These are phyloP conservation scores for Aspergillus aculeatinus DNA, from an alignment of 2,329 filamentous ascomycete genomes.

Conservation along the genomic window DNA sequence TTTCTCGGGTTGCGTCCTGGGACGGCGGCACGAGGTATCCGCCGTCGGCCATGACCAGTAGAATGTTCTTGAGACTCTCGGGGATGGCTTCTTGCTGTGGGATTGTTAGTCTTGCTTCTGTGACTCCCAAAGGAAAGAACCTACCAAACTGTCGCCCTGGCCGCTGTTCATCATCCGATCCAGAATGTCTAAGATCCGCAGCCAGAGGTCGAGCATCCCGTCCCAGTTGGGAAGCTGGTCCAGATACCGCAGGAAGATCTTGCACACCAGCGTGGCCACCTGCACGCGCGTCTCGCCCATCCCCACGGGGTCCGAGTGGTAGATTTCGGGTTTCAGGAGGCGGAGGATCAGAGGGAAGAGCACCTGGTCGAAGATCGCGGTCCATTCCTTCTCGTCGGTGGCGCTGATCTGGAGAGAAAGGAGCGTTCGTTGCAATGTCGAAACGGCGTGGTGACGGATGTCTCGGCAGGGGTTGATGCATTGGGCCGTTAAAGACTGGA, in stretches of 20 bases:
- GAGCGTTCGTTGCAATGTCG: slow-evolving; percentile 79
- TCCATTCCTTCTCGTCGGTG: slow-evolving; percentile 88
- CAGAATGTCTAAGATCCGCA: slow-evolving; percentile 89
- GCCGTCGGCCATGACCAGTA: slow-evolving; percentile 90
- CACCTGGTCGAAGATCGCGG: slow-evolving; percentile 88
- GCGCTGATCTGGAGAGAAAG: slow-evolving; percentile 80
- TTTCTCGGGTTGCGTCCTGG: slow-evolving; percentile 50
- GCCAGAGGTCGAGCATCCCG: slow-evolving; percentile 87
- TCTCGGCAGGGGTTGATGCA: slow-evolving; percentile 94
- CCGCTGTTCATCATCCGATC: slow-evolving; percentile 95
- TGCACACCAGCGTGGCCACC: slow-evolving; percentile 85
- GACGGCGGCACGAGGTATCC: slow-evolving; percentile 74
- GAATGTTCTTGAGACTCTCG: slow-evolving; percentile 92
- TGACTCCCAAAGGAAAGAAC: not conserved
- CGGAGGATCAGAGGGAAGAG: slow-evolving; percentile 86
- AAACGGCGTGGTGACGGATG: slow-evolving; percentile 84
- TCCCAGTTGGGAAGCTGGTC: slow-evolving; percentile 81
- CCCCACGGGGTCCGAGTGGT: slow-evolving; percentile 82
- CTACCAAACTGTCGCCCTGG: slow-evolving; percentile 80
- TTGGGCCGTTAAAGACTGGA: slow-evolving; percentile 82
- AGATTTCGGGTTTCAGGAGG: slow-evolving; percentile 90
- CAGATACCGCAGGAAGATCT: slow-evolving; percentile 92
- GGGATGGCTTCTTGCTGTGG: slow-evolving; percentile 85
- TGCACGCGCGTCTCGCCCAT: slow-evolving; percentile 96
- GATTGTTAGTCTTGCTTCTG: not conserved